A percentile compares a stretch with the other conserved stretches of the same genome.
Conservation (phyloP, 805 yeast species). For the Tetrapisispora nanseiensis region DNA sequence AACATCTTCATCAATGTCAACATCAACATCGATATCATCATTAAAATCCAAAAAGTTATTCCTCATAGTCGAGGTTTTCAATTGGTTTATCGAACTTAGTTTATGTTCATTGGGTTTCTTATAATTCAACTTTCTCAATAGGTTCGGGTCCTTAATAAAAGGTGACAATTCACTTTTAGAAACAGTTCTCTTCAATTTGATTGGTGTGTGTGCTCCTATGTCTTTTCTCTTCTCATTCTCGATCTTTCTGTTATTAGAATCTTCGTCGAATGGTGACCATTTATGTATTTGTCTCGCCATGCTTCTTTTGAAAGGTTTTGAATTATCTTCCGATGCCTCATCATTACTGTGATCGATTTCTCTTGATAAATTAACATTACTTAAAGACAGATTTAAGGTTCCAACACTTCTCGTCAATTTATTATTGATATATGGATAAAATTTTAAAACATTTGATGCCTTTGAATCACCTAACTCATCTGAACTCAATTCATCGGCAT, state of each 20-base stretch:
- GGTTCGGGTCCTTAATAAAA: constrained; percentile 16
- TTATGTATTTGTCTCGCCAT: constrained; percentile 17
- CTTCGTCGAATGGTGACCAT: constrained; percentile 21
- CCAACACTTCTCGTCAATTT: constrained; percentile 44
- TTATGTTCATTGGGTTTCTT: constrained; percentile 17
- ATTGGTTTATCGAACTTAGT: constrained; percentile 3
- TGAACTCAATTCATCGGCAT: neutral
- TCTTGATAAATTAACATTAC: constrained; percentile 24
- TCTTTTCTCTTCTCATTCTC: neutral
- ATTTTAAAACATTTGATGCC: constrained; percentile 18
- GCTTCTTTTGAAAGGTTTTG: constrained; percentile 4
- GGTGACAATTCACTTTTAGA: constrained; percentile 26
- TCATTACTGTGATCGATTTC: neutral
- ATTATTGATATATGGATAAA: constrained; percentile 23
- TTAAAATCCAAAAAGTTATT: constrained; percentile 2
- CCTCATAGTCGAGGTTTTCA: constrained; percentile 6
- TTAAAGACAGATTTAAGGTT: constrained; percentile 39
- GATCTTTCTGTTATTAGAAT: neutral
- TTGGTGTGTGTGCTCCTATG: constrained; percentile 14
- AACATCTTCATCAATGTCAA: neutral
- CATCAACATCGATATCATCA: constrained; percentile 1
- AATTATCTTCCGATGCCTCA: neutral
- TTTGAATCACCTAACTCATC: neutral
- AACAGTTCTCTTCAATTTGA: constrained; percentile 12
- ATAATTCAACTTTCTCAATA: constrained; percentile 5